Base-by-base conservation (phyloP, 495 filamentous ascomycete genomes). In the Aspergillus campestris region DNA sequence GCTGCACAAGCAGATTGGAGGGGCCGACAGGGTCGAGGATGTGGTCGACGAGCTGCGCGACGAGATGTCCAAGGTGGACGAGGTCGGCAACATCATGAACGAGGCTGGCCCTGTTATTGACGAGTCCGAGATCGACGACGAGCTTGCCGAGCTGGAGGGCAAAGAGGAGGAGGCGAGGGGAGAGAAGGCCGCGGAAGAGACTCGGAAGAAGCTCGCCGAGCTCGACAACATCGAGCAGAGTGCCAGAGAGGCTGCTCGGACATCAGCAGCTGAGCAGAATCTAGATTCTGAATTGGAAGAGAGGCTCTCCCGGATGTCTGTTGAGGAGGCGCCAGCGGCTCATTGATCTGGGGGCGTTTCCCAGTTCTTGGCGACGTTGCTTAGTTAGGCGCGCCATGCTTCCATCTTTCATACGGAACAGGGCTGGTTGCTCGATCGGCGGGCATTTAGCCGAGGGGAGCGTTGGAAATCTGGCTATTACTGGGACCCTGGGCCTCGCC, bases 111-210 rank as follows among this genome's bases (percentile, higher is more conserved):
- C 65, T 8, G 72, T 71, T 11, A 72, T 89, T 42, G 89, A 95
- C 57, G 92, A 95, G 59, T 69, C 56, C 12, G 90, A 92, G 61
- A 80, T 96, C 42, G 90, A 95, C 45, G 87, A 89, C 34, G 92
- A 95, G 70, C 72, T 96, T 27, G 82, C 86, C 53, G 81, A 73
- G 8, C 57, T 98, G 67, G 79, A 94, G 65, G 71, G 60, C 32
- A 79, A 78, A 50, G 81, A 88, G 64, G 71, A 65, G 60, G 64
- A 71, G 58, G 76, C 71, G 49, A 64, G 60, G 40, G 77, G 82
- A 51, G 72, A 74, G 53, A 61, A 63, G 36, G 72, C 76, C 50
- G 61, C 63, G 40, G 65, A 62, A 44, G 60, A 56, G 55, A 73
- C 71, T 34, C 49, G 53, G 54, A 67, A 60, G 48, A 70, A 56